These are phyloP conservation scores for Echria macrotheca DNA, from an alignment of 495 filamentous ascomycete genomes.

Conservation along the genomic window DNA sequence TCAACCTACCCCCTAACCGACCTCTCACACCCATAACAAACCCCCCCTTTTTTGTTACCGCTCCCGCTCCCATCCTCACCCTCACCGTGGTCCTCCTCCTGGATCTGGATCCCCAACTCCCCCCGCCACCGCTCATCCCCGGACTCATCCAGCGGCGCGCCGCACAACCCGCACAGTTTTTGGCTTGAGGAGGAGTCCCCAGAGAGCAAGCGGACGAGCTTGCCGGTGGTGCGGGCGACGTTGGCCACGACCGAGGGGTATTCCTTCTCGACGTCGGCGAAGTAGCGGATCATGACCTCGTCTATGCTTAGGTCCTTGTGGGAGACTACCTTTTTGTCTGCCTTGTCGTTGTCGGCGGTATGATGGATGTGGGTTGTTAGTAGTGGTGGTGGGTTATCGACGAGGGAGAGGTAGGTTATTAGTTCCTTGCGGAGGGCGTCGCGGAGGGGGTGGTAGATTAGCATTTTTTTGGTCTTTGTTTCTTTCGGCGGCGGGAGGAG, in stretches of 20 bases:
- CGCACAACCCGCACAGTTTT: constrained; percentile 42
- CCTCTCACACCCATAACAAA: constrained; percentile 53
- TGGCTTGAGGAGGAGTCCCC: neutral
- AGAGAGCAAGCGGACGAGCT: constrained; percentile 47
- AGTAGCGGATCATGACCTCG: constrained; percentile 82
- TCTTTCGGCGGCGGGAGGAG: too few species aligned
- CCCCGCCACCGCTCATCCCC: constrained; percentile 48
- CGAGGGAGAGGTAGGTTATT: constrained; percentile 20
- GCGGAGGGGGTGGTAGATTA: constrained; percentile 1
- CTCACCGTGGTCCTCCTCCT: constrained; percentile 7
- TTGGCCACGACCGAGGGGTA: constrained; percentile 93
- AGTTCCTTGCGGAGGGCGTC: neutral
- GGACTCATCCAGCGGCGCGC: constrained; percentile 42
- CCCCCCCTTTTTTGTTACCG: constrained; percentile 10
- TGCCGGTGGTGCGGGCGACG: constrained; percentile 80
- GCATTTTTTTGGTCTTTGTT: neutral
- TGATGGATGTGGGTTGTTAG: too few species aligned
- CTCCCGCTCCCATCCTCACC: too few species aligned
- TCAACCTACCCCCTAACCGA: constrained; percentile 32
- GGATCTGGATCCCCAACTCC: constrained; percentile 32
- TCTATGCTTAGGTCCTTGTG: constrained; percentile 83
- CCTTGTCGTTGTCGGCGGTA: too few species aligned
- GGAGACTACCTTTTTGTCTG: constrained; percentile 41
- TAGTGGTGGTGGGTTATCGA: too few species aligned
- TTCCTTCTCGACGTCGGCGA: constrained; percentile 76